phyloP scores from a whole-genome alignment of 176 grass and related monocot genomes.

The Ensete glaucum region DNA sequence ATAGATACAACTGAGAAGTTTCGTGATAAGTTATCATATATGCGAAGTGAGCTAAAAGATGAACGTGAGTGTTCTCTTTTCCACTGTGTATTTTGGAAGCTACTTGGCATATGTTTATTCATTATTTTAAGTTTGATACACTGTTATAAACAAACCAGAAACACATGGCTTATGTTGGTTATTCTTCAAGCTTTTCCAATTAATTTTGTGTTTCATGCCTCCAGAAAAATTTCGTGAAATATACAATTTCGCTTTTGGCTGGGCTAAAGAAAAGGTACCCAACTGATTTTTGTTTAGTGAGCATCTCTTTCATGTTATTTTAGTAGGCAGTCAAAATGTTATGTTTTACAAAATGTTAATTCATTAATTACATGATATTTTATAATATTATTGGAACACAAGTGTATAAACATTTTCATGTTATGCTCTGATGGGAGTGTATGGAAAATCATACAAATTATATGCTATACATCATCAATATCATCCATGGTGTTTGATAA shows the following conservation, averaged over 20 bases:
- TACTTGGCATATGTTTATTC: not conserved
- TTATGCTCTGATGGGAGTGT: too few species aligned
- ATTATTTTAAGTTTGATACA: conserved; percentile 5
- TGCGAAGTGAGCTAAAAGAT: conserved; percentile 88
- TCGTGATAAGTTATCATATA: conserved; percentile 68
- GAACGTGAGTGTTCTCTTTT: conserved; percentile 49
- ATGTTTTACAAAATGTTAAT: too few species aligned
- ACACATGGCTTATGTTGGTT: too few species aligned
- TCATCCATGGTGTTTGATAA: too few species aligned
- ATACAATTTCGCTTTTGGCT: conserved; percentile 94
- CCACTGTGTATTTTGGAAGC: not conserved
- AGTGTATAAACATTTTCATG: too few species aligned
- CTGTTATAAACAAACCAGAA: too few species aligned
- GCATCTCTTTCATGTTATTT: not conserved
- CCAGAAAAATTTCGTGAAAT: conserved; percentile 99
- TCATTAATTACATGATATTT: too few species aligned
- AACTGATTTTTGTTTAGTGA: conserved; percentile 6
- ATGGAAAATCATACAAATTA: too few species aligned
- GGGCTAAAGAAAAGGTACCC: conserved; percentile 91
- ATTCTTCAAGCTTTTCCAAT: not conserved
- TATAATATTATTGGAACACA: too few species aligned
- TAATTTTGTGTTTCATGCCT: conserved; percentile 21
- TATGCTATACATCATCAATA: too few species aligned
- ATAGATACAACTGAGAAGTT: conserved; percentile 90
- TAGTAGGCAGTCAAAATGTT: too few species aligned